These are phyloP conservation scores for Didymosphaeria variabile DNA, from an alignment of 2,329 filamentous ascomycete genomes.

Conservation along the genomic window DNA sequence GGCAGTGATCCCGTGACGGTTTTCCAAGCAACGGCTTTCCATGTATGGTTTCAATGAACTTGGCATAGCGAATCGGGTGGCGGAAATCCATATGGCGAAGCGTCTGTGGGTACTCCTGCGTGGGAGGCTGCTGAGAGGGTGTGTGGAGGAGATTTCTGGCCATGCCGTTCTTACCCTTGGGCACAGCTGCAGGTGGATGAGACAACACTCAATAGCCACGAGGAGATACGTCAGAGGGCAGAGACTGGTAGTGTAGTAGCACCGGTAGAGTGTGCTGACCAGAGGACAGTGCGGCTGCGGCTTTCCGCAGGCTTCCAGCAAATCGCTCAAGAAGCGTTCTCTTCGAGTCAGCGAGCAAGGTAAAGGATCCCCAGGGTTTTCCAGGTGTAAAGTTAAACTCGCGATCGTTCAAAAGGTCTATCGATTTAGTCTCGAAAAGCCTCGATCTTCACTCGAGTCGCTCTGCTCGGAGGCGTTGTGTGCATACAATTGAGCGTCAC, in stretches of 20 bases:
- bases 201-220: slow-evolving; percentile 1
- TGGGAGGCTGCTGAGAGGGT: slow-evolving; percentile 2
- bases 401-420: background rate
- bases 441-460: background rate
- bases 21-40: background rate
- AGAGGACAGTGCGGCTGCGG: slow-evolving; percentile 5
- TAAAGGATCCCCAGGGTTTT: background rate
- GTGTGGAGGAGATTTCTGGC: slow-evolving; percentile 7
- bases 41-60: slow-evolving; percentile 6
- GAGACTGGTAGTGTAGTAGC: background rate
- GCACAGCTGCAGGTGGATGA: slow-evolving; percentile 9
- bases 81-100: background rate
- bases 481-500: background rate
- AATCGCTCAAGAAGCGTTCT: background rate
- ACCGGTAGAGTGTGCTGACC: slow-evolving; percentile 4
- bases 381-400: background rate
- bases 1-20: slow-evolving; percentile 15
- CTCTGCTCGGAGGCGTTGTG: background rate
- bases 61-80: slow-evolving; percentile 18
- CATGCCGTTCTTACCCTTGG: slow-evolving; percentile 8
- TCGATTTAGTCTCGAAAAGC: slow-evolving; percentile 2
- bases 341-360: background rate
- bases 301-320: background rate
- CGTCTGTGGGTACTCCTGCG: background rate
- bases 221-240: slow-evolving; percentile 9